Conservation (phyloP, 176 grass and related monocot genomes). For the Raddia distichophylla region DNA sequence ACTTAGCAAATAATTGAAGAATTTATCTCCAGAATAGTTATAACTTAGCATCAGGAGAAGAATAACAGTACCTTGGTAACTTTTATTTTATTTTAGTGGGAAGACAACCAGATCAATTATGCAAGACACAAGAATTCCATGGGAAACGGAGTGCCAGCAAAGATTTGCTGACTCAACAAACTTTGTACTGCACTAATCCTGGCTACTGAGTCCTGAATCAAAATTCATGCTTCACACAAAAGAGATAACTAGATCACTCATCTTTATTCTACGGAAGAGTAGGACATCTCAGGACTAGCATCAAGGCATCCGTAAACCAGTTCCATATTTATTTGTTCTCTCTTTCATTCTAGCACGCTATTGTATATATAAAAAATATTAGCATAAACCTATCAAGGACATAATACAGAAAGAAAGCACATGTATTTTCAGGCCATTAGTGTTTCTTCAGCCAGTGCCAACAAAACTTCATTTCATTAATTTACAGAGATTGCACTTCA, state of each 20-base stretch:
- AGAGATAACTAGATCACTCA: not conserved
- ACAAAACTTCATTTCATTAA: constrained; percentile 8
- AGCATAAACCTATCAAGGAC: constrained; percentile 31
- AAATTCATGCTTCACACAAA: not conserved
- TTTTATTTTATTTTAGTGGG: not conserved
- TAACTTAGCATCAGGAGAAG: not conserved
- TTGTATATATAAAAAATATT: not conserved
- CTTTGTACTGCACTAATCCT: not conserved
- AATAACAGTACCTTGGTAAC: not conserved
- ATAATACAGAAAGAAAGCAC: constrained; percentile 5
- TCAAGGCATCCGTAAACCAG: constrained; percentile 1
- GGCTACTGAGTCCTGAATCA: not conserved
- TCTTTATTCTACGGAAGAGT: constrained; percentile 13
- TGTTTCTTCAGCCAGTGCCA: constrained; percentile 20
- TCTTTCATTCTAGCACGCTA: not conserved
- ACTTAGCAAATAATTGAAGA: not conserved
- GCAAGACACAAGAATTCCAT: not conserved
- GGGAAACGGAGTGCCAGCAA: not conserved
- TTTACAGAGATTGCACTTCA: constrained; percentile 8
- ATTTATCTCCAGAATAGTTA: not conserved
- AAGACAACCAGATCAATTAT: constrained; percentile 4
- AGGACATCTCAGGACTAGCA: not conserved
- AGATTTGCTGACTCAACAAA: not conserved
- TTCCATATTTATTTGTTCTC: constrained; percentile 16
- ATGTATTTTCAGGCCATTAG: constrained; percentile 16